Base-by-base conservation (phyloP, 352 stramenopile genomes). In the Globisporangium sylvaticum region DNA sequence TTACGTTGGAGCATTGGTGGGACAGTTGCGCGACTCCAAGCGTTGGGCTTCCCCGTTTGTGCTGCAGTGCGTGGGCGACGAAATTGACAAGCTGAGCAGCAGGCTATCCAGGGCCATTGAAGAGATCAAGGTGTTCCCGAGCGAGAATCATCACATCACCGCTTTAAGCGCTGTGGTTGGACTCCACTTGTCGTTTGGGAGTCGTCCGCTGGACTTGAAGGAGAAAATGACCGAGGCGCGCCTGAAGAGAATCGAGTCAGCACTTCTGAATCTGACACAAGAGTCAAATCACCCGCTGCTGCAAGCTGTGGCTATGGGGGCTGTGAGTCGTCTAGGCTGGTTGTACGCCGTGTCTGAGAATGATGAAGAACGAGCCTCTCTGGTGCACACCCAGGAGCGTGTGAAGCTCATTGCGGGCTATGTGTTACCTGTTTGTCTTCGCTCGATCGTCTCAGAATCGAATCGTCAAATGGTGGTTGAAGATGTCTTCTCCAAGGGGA, bases 131-230 rank as follows among this genome's bases (percentile, higher is more conserved):
- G 79, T 87, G 25, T 85, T 83, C 52, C 66, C 66, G 24, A 24
- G 31, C 9, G 54, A 71, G 24, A 53, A 70, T 3, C 59, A 64
- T 60, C 61, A 67, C 7, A 46, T 62, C 24, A 69, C 62, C 10
- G 68, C 64, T 7, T 54, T 81, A 27, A 67, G 65, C 31, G 58
- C 68, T n/a, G 70, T 70, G 5, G 55, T 79, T 22, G 70, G 70
- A 27, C 58, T 87, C 25, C 77, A 85, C 24, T 58, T 85, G 46
- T 63, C 73, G 24, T 68, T 87, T 29, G 71, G 69, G 32, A 61
- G 29, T 55, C 76, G 69, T 32, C 64, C 61, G 10, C 27, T 73
- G 54, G 70, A 81, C 31, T 31, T n/a, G 39, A 69, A 78, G 42
- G 48, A 65, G 20, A 64, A 22, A 37, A 69, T 27, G 42, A 69